Conservation (phyloP, 129 eudicot genomes). For the Escallonia herrerae region DNA sequence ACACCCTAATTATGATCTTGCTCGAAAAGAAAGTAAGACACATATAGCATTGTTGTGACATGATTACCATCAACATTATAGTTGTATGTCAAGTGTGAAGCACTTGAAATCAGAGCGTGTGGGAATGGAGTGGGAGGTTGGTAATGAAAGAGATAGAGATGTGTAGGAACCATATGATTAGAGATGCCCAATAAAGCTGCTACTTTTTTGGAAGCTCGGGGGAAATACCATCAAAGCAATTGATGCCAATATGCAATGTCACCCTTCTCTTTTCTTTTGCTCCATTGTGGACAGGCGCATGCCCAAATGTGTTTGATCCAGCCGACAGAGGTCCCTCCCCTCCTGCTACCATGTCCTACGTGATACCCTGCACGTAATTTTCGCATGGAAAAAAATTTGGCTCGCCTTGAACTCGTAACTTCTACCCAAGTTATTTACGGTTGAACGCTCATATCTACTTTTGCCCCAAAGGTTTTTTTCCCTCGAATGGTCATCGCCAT, state of each 20-base stretch:
- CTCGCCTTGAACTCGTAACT: background rate
- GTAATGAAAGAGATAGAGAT: too few relatives aligned
- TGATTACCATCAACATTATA: too few relatives aligned
- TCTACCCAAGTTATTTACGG: too few relatives aligned
- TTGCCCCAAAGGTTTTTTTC: background rate
- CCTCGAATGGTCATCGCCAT: too few relatives aligned
- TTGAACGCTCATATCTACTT: too few relatives aligned
- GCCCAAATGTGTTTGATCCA: too few relatives aligned
- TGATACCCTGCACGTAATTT: background rate
- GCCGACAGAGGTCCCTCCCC: slow-evolving; percentile 7
- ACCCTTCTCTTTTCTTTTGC: background rate
- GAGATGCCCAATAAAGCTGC: background rate
- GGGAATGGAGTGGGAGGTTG: background rate
- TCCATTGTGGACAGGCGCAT: background rate
- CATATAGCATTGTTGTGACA: background rate
- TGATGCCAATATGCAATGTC: background rate
- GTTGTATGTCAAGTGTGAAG: background rate
- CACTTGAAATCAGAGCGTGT: background rate
- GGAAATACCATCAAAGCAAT: background rate
- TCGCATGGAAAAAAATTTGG: slow-evolving; percentile 5
- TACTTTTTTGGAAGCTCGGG: background rate
- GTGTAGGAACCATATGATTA: background rate
- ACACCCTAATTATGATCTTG: too few relatives aligned
- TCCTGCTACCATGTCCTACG: slow-evolving; percentile 10
- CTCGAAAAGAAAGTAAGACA: background rate